phyloP scores from a whole-genome alignment of 2,329 filamentous ascomycete genomes.

The Neurospora sp. region DNA sequence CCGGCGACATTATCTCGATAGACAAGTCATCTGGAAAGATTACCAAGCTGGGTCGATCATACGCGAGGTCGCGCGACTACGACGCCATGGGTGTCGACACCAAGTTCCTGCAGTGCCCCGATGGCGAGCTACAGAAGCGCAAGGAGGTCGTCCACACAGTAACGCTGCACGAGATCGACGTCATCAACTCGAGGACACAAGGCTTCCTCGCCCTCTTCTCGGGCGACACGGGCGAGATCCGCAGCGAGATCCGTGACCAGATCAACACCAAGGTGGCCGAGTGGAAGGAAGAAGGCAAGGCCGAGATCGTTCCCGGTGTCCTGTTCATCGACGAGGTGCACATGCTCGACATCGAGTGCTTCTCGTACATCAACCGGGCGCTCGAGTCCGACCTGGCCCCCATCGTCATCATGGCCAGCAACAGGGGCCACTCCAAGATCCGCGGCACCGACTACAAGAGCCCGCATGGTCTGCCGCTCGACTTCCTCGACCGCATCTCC shows the following conservation, averaged over 20 bases:
- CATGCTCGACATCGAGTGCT: slow-evolving; percentile 99
- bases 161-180: slow-evolving; percentile 94
- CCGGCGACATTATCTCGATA: slow-evolving; percentile 95
- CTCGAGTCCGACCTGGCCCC: slow-evolving; percentile 90
- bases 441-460: slow-evolving; percentile 88
- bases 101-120: slow-evolving; percentile 95
- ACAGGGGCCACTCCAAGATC: slow-evolving; percentile 84
- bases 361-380: slow-evolving; percentile 95
- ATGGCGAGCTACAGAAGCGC: slow-evolving; percentile 93
- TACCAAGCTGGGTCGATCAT: slow-evolving; percentile 90
- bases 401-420: slow-evolving; percentile 99
- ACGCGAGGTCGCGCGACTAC: slow-evolving; percentile 91
- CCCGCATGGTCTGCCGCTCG: slow-evolving; percentile 86
- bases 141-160: slow-evolving; percentile 97
- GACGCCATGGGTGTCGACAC: slow-evolving; percentile 98
- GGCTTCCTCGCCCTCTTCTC: slow-evolving; percentile 96
- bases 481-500: slow-evolving; percentile 91
- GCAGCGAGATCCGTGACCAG: slow-evolving; percentile 93
- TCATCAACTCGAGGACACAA: slow-evolving; percentile 98
- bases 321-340: slow-evolving; percentile 98
- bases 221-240: slow-evolving; percentile 94
- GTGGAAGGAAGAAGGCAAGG: slow-evolving; percentile 99
- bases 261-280: slow-evolving; percentile 98
- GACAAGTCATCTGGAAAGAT: slow-evolving; percentile 98
- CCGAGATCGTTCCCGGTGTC: slow-evolving; percentile 93